A percentile compares a stretch with the other conserved stretches of the same genome.
Evolutionary conservation across 768 basidiomycete genomes (phyloP).

Genomic region (Naganishia onofrii): DNA sequence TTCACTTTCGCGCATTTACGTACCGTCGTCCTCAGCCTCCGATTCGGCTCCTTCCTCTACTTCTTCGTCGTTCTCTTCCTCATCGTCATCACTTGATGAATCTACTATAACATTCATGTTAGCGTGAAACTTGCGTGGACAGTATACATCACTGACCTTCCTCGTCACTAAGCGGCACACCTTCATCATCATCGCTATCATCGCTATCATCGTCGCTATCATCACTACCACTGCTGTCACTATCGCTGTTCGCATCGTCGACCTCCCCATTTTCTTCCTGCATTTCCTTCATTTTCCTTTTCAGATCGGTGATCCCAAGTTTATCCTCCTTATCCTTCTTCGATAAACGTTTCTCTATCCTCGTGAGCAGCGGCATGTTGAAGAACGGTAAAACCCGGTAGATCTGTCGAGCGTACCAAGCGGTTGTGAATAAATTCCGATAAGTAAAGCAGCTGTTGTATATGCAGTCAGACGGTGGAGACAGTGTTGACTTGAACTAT

Average conservation of each 20-base stretch:
- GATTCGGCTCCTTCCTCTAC: not conserved
- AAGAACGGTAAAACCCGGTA: not conserved
- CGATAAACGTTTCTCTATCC: slow-evolving; percentile 17
- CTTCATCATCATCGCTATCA: slow-evolving; percentile 13
- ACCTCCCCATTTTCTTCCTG: not conserved
- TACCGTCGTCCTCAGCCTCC: slow-evolving; percentile 12
- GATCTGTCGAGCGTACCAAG: not conserved
- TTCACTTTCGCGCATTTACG: not conserved
- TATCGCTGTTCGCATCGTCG: slow-evolving; percentile 4
- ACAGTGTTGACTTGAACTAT: not conserved
- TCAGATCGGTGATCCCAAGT: slow-evolving; percentile 14
- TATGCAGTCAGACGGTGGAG: no score
- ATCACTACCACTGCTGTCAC: slow-evolving; percentile 5
- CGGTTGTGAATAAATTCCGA: not conserved
- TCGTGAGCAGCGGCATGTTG: slow-evolving; percentile 17
- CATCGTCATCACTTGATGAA: slow-evolving; percentile 13
- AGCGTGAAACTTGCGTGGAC: not conserved
- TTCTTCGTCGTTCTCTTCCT: not conserved
- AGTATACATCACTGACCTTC: not conserved
- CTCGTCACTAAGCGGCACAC: slow-evolving; percentile 14
- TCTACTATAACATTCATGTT: not conserved
- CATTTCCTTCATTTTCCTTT: slow-evolving; percentile 24
- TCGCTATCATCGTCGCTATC: not conserved
- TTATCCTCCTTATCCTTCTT: slow-evolving; percentile 18
- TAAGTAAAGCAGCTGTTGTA: no score